Percentiles rank a stretch among this genome's conserved stretches.
Evolutionary conservation across 345 rosid genomes (phyloP).

Genomic region (Bruguiera sexangula): DNA sequence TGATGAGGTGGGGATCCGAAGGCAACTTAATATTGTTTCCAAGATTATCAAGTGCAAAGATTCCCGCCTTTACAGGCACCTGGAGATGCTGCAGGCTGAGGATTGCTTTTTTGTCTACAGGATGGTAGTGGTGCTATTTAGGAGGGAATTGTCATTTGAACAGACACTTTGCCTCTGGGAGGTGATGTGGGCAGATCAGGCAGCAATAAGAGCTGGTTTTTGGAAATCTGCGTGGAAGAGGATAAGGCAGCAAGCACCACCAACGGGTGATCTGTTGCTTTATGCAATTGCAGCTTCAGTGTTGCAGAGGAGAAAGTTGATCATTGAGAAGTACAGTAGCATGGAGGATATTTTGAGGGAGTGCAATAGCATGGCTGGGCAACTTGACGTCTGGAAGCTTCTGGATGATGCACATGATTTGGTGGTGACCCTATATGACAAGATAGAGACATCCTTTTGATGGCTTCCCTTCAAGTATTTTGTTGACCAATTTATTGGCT

Average conservation of each 20-base stretch:
- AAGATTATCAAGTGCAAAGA: constrained; percentile 86
- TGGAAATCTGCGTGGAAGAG: constrained; percentile 83
- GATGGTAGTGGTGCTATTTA: constrained; percentile 92
- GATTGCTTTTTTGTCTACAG: constrained; percentile 97
- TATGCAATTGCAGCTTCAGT: constrained; percentile 90
- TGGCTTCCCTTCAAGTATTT: background rate
- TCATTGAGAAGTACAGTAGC: constrained; percentile 79
- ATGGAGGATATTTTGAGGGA: constrained; percentile 94
- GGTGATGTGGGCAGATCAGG: constrained; percentile 99
- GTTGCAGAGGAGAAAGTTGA: constrained; percentile 79
- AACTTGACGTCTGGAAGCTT: constrained; percentile 95
- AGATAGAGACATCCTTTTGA: constrained; percentile 54
- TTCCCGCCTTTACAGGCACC: constrained; percentile 78
- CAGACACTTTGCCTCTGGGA: constrained; percentile 92
- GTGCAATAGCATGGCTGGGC: constrained; percentile 91
- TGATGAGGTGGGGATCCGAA: constrained; percentile 86
- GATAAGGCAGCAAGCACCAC: constrained; percentile 79
- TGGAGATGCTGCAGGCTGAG: constrained; percentile 86
- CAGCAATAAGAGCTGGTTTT: constrained; percentile 78
- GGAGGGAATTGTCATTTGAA: constrained; percentile 83
- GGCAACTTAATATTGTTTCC: constrained; percentile 79
- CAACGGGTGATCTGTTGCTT: constrained; percentile 80
- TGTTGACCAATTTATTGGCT: too few species aligned
- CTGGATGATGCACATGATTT: constrained; percentile 85
- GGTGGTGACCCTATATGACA: constrained; percentile 72